Percentiles rank a stretch among this genome's conserved stretches.
Evolutionary conservation across 768 basidiomycete species (phyloP).

Genomic region (Mycena sanguinolenta): DNA sequence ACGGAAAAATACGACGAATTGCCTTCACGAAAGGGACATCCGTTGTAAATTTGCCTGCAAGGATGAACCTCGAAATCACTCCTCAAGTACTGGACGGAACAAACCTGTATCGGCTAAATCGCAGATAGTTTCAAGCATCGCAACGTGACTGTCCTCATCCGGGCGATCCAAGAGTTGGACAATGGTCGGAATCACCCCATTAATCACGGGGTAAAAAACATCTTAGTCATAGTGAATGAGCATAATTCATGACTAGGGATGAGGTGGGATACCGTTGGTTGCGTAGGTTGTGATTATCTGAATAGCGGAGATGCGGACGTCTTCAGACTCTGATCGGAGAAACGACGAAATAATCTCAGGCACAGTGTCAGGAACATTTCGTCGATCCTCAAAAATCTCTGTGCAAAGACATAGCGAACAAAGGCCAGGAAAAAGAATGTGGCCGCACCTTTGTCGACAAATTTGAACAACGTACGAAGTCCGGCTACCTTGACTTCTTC

Average conservation of each 20-base stretch:
- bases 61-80: neutral
- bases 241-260: neutral
- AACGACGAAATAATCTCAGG: neutral
- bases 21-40: neutral
- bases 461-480: conserved; percentile 2
- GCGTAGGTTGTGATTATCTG: neutral
- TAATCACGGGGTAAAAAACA: conserved; percentile 1
- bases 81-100: neutral
- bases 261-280: neutral
- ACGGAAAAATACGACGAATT: neutral
- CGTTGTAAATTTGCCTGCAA: neutral
- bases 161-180: neutral
- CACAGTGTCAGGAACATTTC: neutral
- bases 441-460: neutral
- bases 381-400: neutral
- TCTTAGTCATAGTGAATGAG: neutral
- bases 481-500: neutral
- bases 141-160: neutral
- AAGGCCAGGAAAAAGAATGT: neutral
- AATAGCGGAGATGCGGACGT: neutral
- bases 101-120: conserved; percentile 11
- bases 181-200: neutral
- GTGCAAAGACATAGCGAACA: no score
- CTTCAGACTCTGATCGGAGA: neutral
- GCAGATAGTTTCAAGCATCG: neutral